A percentile compares a stretch with the other conserved stretches of the same genome.
Conservation (phyloP, 805 yeast species). For the Metschnikowia kofuensis region DNA sequence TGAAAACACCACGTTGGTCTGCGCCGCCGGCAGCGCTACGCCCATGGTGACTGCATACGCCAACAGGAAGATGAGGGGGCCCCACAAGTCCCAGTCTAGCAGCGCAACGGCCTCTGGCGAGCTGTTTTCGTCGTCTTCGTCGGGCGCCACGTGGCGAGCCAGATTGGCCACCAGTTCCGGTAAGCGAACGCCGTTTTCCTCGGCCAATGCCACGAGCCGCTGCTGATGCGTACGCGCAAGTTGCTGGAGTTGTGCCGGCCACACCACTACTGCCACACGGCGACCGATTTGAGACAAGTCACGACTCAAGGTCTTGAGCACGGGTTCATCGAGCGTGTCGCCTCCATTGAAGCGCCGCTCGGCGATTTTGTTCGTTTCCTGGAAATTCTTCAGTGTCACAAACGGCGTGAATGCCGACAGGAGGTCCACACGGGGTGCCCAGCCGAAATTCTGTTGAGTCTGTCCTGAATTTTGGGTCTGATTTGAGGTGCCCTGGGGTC, state of each 20-base stretch:
- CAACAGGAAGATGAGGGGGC: slow-evolving; percentile 64
- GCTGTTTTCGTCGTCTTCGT: slow-evolving; percentile 7
- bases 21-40: slow-evolving; percentile 38
- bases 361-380: slow-evolving; percentile 18
- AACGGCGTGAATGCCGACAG: slow-evolving; percentile 18
- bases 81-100: slow-evolving; percentile 68
- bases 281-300: slow-evolving; percentile 36
- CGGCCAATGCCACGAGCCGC: slow-evolving; percentile 33
- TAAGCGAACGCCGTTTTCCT: slow-evolving; percentile 32
- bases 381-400: slow-evolving; percentile 12
- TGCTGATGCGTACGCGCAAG: slow-evolving; percentile 36
- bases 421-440: slow-evolving; percentile 21
- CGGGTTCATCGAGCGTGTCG: slow-evolving; percentile 72
- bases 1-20: slow-evolving; percentile 55
- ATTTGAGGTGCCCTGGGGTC: neutral
- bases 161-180: slow-evolving; percentile 32
- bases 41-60: slow-evolving; percentile 53
- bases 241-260: slow-evolving; percentile 41
- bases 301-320: slow-evolving; percentile 48
- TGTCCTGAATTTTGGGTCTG: neutral
- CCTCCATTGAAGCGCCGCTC: slow-evolving; percentile 64
- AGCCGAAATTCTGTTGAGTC: slow-evolving; percentile 2
- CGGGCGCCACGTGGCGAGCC: slow-evolving; percentile 26
- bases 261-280: slow-evolving; percentile 37
- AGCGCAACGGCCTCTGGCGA: slow-evolving; percentile 9